Percentiles rank a stretch among this genome's conserved stretches.
Evolutionary conservation across 2,329 filamentous ascomycete genomes (phyloP).

Genomic region (Verticillium klebahnii): DNA sequence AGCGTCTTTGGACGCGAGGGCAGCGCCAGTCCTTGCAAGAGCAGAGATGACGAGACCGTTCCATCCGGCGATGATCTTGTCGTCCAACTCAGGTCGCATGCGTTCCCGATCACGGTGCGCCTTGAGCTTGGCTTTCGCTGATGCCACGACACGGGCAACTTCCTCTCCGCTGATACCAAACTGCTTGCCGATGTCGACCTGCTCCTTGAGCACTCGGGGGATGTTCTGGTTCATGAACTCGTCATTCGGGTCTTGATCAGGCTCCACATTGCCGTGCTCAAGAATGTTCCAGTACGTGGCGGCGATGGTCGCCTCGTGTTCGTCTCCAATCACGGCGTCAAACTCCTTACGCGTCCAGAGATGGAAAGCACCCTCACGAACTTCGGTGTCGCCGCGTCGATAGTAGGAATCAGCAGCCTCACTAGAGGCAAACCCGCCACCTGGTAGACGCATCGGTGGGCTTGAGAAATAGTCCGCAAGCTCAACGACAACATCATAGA

Average conservation of each 20-base stretch:
- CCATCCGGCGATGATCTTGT: conserved; percentile 82
- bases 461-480: conserved; percentile 82
- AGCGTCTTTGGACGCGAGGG: conserved; percentile 57
- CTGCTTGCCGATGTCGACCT: conserved; percentile 66
- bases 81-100: conserved; percentile 72
- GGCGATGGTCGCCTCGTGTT: conserved; percentile 51
- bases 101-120: conserved; percentile 70
- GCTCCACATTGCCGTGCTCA: conserved; percentile 79
- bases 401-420: conserved; percentile 87
- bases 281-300: conserved; percentile 82
- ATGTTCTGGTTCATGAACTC: conserved; percentile 96
- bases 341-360: conserved; percentile 91
- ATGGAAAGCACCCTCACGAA: conserved; percentile 89
- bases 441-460: conserved; percentile 58
- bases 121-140: conserved; percentile 63
- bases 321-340: conserved; percentile 63
- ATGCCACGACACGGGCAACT: conserved; percentile 61
- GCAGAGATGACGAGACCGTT: conserved; percentile 86
- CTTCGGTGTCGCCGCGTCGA: conserved; percentile 69
- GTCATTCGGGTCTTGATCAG: conserved; percentile 81
- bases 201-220: conserved; percentile 64
- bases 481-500: conserved; percentile 74
- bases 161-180: conserved; percentile 69
- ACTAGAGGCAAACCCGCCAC: conserved; percentile 78
- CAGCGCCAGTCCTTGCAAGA: conserved; percentile 69